Evolutionary conservation across 2,329 filamentous ascomycete genomes (phyloP), one percentile per base, ranked within the genome.

Genomic region (Fusarium equiseti): DNA sequence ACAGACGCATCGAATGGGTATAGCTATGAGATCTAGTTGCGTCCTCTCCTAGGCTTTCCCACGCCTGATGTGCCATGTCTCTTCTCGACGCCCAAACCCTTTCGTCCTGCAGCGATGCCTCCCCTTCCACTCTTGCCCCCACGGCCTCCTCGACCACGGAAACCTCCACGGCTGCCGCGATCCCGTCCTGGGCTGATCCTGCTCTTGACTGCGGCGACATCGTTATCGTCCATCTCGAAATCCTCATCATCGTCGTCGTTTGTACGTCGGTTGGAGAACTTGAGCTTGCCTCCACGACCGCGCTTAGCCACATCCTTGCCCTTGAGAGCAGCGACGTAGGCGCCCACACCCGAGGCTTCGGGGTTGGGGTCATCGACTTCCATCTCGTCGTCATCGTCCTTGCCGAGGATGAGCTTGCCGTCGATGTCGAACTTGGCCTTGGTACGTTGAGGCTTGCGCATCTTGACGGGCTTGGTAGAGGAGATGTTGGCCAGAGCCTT

Each of bases 401-500:
- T 84, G 73, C 90, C 91, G 56, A 97, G 85, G 71, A 97, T 87
- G 44, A 97, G 87, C 82, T 95, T 96, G 67, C 93, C 93, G 77
- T 97, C 93, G 51, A 91, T 80, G 76, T 96, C 90, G 16, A 86
- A 86, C 84, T 89, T 92, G 56, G 90, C 90, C 80, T 91, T 92
- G 54, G 84, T 87, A 67, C 77, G 80, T 44, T 82, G 87, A 56
- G 84, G 84, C 75, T 86, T 85, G 78, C 88, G 88, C 72, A 87
- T 81, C 78, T 89, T 91, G 59, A 87, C 81, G 6, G 95, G 95
- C 80, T 94, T 95, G 13, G 94, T 97, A 8, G 93, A 93, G 5
- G 95, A 97, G 76, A 99, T 98, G 79, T 94, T 96, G 57, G 94
- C 95, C 44, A 99, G 88, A 11, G 95, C 94, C 78, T 91, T 91